Evolutionary conservation across 2,329 filamentous ascomycete species (phyloP).

Genomic region (Talaromyces sp.): DNA sequence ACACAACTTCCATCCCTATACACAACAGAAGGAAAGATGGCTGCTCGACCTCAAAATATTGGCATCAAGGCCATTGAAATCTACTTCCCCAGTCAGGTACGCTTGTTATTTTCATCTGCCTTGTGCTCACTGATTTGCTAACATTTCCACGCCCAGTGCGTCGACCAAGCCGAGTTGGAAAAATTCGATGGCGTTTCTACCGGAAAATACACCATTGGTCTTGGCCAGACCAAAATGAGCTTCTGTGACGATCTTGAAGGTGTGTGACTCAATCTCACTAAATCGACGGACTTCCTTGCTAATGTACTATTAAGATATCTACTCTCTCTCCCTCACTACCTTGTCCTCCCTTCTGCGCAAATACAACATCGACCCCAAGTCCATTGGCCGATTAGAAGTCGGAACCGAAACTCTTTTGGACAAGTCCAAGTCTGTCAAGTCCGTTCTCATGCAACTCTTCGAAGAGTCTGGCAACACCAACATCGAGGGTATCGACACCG

Average conservation of each 20-base stretch:
- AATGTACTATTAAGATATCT: conserved; percentile 60
- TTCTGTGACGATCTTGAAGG: conserved; percentile 88
- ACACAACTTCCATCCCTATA: background rate
- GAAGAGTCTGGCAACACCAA: conserved; percentile 68
- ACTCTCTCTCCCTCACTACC: conserved; percentile 75
- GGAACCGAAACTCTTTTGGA: conserved; percentile 81
- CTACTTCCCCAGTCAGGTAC: conserved; percentile 79
- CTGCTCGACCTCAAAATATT: conserved; percentile 75
- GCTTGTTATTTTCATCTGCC: conserved; percentile 27
- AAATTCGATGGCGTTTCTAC: conserved; percentile 77
- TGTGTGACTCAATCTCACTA: conserved; percentile 29
- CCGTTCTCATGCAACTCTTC: conserved; percentile 81
- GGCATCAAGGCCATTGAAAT: conserved; percentile 91
- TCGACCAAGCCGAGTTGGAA: conserved; percentile 76
- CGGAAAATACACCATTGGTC: conserved; percentile 86
- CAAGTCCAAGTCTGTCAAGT: conserved; percentile 90
- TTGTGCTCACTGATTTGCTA: background rate
- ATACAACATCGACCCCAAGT: conserved; percentile 74
- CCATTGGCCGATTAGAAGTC: conserved; percentile 75
- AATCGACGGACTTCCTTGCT: background rate
- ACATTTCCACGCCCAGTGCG: no score
- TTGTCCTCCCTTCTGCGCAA: conserved; percentile 73
- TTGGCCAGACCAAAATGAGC: conserved; percentile 87
- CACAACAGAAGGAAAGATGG: conserved; percentile 47
- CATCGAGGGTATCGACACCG: conserved; percentile 74